phyloP scores from a whole-genome alignment of 257 asterid genomes.

The Agastache rugosa region DNA sequence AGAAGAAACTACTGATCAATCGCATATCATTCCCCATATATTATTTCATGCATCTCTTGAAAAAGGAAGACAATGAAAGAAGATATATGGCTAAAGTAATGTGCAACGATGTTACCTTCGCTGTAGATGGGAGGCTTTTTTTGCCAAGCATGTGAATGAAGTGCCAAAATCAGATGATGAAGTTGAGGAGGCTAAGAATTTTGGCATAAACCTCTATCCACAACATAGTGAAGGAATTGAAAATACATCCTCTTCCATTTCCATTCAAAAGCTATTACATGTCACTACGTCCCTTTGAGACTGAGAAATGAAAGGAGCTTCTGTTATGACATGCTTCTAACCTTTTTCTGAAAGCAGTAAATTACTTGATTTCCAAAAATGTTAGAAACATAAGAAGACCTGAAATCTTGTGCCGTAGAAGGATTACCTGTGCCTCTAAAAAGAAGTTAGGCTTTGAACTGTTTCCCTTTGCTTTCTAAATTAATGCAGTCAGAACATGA shows the following conservation, averaged over 20 bases:
- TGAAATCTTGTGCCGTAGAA: background rate
- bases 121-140: background rate
- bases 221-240: background rate
- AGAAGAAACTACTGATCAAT: too few relatives aligned
- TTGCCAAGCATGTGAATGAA: background rate
- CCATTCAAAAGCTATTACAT: background rate
- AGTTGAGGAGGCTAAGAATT: background rate
- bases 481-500: background rate
- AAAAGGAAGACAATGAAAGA: too few relatives aligned
- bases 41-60: too few relatives aligned
- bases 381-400: background rate
- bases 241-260: background rate
- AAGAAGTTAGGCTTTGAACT: background rate
- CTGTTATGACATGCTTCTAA: background rate
- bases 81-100: background rate
- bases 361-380: background rate
- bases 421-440: background rate
- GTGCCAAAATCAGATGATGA: background rate
- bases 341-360: background rate
- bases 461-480: background rate
- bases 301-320: background rate
- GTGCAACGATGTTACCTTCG: background rate
- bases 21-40: too few relatives aligned
- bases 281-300: background rate
- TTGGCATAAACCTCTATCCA: background rate